Base-by-base conservation (phyloP, 2,329 filamentous ascomycete species). In the Monosporascus ibericus region DNA sequence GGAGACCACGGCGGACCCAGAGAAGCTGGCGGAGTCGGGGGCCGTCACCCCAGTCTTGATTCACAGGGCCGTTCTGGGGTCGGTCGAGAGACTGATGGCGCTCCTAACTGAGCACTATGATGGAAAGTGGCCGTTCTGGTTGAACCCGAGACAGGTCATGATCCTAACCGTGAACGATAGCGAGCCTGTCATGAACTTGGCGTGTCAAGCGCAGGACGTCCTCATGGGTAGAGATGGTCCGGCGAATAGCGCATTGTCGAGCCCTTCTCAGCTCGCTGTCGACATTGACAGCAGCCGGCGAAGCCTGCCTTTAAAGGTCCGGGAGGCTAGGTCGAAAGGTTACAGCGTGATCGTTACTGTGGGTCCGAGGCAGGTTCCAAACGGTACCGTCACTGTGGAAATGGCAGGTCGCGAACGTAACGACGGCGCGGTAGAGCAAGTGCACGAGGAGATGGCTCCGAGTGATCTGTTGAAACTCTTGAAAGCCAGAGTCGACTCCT, bases 121-220 rank as follows among this genome's bases (percentile, higher is more conserved):
- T 52, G 88, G 88, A 17, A 80, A 79, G 53, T 95, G 89, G 82
- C 90, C 90, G 3, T 92, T 95, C 67, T 95, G 90, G 91, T 76
- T 95, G 9, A 92, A 88, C 51, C 90, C 90, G 1, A 81, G 84
- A 6, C 91, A 94, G 64, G 85, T 82, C 42, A 82, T 87, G 46
- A 79, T 95, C 52, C 70, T 94, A 34, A 87, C 88, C 0, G 78
- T 92, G 50, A 90, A 88, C 61, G 77, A 84, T 48, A 78, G 76
- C 5, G 70, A 75, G 3, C 71, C 76, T 1, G 76, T 86, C 1
- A 54, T 85, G 9, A 67, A 68, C 1, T 81, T 70, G 74, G 79
- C 71, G 22, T 73, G 66, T 53, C 67, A 70, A 42, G 70, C 75
- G 6, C 74, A 77, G 52, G 70, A 79, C 47, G 66, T 80, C 6